These are phyloP conservation scores for Trichoderma hamatum DNA, from an alignment of 2,329 filamentous ascomycete species.

Conservation along the genomic window DNA sequence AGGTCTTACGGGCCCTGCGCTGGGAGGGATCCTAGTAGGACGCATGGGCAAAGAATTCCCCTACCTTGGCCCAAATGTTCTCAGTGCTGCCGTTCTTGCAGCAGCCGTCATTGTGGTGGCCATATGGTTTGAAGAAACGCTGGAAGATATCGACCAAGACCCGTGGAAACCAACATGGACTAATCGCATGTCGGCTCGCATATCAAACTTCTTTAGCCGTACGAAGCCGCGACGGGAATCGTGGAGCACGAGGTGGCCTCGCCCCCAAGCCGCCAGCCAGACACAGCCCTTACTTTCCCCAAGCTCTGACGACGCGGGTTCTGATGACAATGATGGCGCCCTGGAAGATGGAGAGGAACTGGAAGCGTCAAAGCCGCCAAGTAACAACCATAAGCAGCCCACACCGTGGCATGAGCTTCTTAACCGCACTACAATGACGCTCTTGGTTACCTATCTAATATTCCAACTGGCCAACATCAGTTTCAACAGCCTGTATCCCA, in stretches of 20 bases:
- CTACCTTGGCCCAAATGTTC: conserved; percentile 81
- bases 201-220: conserved; percentile 28
- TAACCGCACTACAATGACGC: conserved; percentile 78
- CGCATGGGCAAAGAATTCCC: conserved; percentile 67
- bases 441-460: conserved; percentile 84
- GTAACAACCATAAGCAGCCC: conserved; percentile 20
- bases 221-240: conserved; percentile 36
- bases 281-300: conserved; percentile 38
- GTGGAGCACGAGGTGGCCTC: conserved; percentile 47
- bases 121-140: conserved; percentile 85
- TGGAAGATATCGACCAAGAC: conserved; percentile 39
- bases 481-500: conserved; percentile 93
- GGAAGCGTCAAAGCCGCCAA: background rate
- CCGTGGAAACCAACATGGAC: conserved; percentile 43
- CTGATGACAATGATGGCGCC: conserved; percentile 33
- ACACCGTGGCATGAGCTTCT: conserved; percentile 59
- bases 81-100: conserved; percentile 72
- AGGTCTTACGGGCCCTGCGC: conserved; percentile 85
- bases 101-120: conserved; percentile 72
- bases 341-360: background rate
- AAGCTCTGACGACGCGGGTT: conserved; percentile 29
- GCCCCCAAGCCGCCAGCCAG: conserved; percentile 30
- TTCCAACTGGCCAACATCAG: conserved; percentile 94
- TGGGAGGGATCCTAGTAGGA: conserved; percentile 84
- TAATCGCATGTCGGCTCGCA: conserved; percentile 35